phyloP scores from a whole-genome alignment of 2,329 filamentous ascomycete species.

The Aspergillus puulaauensis region DNA sequence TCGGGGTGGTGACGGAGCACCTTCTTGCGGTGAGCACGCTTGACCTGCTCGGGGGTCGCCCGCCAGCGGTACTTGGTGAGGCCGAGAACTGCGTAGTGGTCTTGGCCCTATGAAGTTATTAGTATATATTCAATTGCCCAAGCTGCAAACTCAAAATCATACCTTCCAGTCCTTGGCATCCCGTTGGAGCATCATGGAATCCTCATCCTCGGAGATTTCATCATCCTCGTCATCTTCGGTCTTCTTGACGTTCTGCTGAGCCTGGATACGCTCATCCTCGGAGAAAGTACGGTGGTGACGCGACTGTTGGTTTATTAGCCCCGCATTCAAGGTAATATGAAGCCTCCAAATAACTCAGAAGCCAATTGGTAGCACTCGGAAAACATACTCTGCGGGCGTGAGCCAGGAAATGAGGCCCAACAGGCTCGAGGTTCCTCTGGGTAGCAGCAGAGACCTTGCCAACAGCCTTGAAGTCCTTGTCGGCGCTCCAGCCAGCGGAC shows the following conservation, averaged over 20 bases:
- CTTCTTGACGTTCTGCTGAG: conserved; percentile 91
- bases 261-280: conserved; percentile 96
- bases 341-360: neutral
- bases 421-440: conserved; percentile 88
- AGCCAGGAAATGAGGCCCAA: conserved; percentile 96
- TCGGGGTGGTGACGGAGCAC: conserved; percentile 98
- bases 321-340: neutral
- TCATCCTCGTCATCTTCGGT: conserved; percentile 86
- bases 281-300: conserved; percentile 97
- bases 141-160: conserved; percentile 24
- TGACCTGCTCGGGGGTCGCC: conserved; percentile 97
- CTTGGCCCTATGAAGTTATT: conserved; percentile 66
- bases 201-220: conserved; percentile 91
- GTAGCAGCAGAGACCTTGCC: conserved; percentile 73
- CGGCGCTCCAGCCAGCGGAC: conserved; percentile 73
- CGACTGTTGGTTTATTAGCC: conserved; percentile 46
- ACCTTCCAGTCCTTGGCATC: conserved; percentile 99
- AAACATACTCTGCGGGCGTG: conserved; percentile 80
- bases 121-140: conserved; percentile 4
- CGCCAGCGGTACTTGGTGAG: conserved; percentile 87
- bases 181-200: conserved; percentile 84
- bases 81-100: conserved; percentile 96
- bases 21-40: conserved; percentile 98
- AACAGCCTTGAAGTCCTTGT: conserved; percentile 88
- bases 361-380: neutral